Conservation (phyloP, 257 asterid genomes). For the Primulina huaijiensis region DNA sequence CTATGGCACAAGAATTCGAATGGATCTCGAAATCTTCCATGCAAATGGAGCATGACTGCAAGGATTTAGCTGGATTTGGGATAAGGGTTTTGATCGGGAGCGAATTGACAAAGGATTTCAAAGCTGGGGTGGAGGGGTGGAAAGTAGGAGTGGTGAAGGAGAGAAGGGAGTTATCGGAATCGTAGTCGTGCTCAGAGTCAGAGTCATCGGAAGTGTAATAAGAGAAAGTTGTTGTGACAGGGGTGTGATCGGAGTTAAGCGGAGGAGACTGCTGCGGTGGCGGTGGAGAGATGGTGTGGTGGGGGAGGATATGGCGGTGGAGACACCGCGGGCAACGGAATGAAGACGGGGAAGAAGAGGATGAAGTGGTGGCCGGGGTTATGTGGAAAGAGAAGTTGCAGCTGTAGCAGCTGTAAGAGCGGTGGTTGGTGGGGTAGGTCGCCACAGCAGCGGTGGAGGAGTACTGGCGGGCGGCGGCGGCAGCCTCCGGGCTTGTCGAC, state of each 20-base stretch:
- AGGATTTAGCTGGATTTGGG: conserved; percentile 22
- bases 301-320: conserved; percentile 49
- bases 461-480: conserved; percentile 28
- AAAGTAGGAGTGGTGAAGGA: conserved; percentile 4
- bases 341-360: conserved; percentile 33
- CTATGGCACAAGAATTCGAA: conserved; percentile 15
- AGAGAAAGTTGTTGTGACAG: neutral
- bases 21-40: conserved; percentile 43
- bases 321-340: conserved; percentile 54
- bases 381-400: conserved; percentile 48
- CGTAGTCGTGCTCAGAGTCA: conserved; percentile 17
- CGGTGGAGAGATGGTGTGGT: conserved; percentile 32
- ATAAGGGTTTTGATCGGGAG: conserved; percentile 34
- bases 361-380: conserved; percentile 28
- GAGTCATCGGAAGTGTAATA: conserved; percentile 22
- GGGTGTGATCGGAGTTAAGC: neutral
- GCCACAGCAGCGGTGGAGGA: neutral
- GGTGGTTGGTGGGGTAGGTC: conserved; percentile 25
- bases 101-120: conserved; percentile 33
- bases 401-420: conserved; percentile 45
- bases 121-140: conserved; percentile 28
- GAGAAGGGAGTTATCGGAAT: conserved; percentile 20
- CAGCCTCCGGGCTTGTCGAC: conserved; percentile 37
- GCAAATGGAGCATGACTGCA: conserved; percentile 50
- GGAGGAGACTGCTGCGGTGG: neutral